Evolutionary conservation across 2,329 filamentous ascomycete genomes (phyloP), one percentile per base, ranked within the genome.

Genomic region (Neocucurbitaria cava): DNA sequence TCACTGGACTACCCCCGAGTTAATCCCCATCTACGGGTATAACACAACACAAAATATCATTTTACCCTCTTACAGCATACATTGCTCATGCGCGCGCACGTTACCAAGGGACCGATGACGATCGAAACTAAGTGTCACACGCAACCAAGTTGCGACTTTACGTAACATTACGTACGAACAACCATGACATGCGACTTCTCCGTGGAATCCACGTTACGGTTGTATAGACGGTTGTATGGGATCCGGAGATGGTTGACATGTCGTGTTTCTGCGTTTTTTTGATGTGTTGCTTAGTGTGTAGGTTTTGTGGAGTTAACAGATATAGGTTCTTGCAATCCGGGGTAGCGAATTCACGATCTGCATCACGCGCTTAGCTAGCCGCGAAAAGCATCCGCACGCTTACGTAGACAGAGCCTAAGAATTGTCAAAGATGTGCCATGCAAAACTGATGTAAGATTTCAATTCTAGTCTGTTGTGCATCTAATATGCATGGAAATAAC

Each of bases 101-200:
- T n/a, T 10, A 8, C 38, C 30, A 31, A 35, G 31, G 1, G 9
- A 7, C 36, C 24, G 41, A 30, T 43, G 41, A 43, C 41, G 41
- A 43, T 31, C 41, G 2, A 15, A 3, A 17, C 4, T 20, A 30
- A 31, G 15, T 26, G 11, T 24, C 17, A 40, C 21, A 9, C 36
- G 36, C 36, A 40, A 38, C 17, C 36, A 40, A 5, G 40, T 24
- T 43, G n/a, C 39, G 15, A 23, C 51, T 57, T 64, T 62, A 66
- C 61, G 65, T 62, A 65, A 64, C 47, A 64, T 71, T 65, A 70
- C 65, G 63, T 69, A 71, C 66, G 47, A 54, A 46, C 20, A 62
- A 66, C 50, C 30, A 48, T 24, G 9, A 35, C 13, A 41, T 44
- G 20, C 21, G 30, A 30, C 55, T 65, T 70, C 68, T 71, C 68